phyloP scores from a whole-genome alignment of 2,329 filamentous ascomycete genomes.

The Pyricularia sp. region DNA sequence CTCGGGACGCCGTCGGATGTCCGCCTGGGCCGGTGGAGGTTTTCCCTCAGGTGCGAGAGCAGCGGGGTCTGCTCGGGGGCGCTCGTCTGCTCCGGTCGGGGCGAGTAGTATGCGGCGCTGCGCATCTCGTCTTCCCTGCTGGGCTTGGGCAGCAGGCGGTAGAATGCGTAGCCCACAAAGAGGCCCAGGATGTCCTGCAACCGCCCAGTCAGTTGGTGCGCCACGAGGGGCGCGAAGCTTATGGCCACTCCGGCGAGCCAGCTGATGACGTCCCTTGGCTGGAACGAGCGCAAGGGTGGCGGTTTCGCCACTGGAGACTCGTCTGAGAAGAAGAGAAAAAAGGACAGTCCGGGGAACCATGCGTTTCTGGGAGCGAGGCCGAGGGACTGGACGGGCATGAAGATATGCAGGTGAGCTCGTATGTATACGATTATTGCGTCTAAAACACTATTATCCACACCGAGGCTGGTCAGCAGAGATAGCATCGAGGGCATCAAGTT shows the following conservation, averaged over 20 bases:
- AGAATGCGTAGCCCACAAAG: slow-evolving; percentile 16
- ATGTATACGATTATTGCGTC: slow-evolving; percentile 22
- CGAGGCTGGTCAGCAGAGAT: neutral
- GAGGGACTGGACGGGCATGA: slow-evolving; percentile 41
- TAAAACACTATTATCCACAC: neutral
- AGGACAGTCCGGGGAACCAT: slow-evolving; percentile 34
- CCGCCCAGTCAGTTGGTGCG: slow-evolving; percentile 33
- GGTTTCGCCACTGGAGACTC: slow-evolving; percentile 40
- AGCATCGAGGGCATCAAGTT: neutral
- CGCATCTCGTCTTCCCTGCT: slow-evolving; percentile 4
- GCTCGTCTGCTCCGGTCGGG: neutral
- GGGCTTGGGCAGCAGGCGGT: slow-evolving; percentile 27
- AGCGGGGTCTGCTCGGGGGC: neutral
- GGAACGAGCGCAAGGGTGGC: slow-evolving; percentile 28
- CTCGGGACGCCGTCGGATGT: slow-evolving; percentile 20
- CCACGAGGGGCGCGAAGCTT: slow-evolving; percentile 35
- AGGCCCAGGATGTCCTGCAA: neutral
- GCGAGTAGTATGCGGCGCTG: neutral
- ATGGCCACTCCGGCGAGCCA: slow-evolving; percentile 34
- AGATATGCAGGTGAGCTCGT: slow-evolving; percentile 41
- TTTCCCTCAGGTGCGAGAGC: neutral
- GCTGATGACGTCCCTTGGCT: slow-evolving; percentile 24
- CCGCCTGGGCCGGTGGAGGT: slow-evolving; percentile 7
- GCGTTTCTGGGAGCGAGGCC: slow-evolving; percentile 32
- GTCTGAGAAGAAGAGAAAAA: slow-evolving; percentile 45